Base-by-base conservation (phyloP, 2,329 filamentous ascomycete species). In the Talaromyces sp. region DNA sequence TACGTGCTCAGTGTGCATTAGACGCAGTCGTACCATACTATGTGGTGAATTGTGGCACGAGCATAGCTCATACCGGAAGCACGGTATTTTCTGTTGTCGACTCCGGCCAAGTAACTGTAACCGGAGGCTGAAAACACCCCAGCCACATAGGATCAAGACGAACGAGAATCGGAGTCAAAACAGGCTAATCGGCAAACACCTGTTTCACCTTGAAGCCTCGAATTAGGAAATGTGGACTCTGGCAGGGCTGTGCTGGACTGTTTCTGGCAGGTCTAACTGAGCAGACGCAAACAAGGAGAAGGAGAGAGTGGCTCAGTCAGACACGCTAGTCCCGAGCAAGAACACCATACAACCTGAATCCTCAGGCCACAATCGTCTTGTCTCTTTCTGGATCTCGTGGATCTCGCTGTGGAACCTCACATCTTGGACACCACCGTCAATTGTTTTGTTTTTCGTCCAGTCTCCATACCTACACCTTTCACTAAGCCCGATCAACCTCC, bases 401-500 rank as follows among this genome's bases (percentile, higher is more conserved):
- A 22, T 25, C 11, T 31, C 27, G 27, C 27, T 15, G 19, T 3
- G 17, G 15, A 57, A 57, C 33, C 31, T 59, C 43, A 45, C 56
- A 45, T 22, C 19, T 58, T 31, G 22, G 52, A 22, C 7, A 25
- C 15, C 19, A 27, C 31, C 15, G 7, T 57, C 54, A 45, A 56
- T 39, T 56, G 52, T 56, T 56, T 54, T 54, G 50, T 37, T 56
- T 56, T 37, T 56, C 19, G 50, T 37, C 52, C 33, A 56, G 50
- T 35, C 31, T 54, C 50, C 50, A 31, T 43, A 41, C 39, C 10
- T 15, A 22, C 37, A 13, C 56, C 47, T 31, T 45, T 41, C 22
- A 9, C 37, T 22, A 25, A 39, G 9, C 37, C 22, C 56, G 13
- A 43, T 15, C n/a, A n/a, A 17, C 22, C 37, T 59, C 17, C 22